Evolutionary conservation across 2,329 filamentous ascomycete species (phyloP).

Genomic region (Didymella sp.): DNA sequence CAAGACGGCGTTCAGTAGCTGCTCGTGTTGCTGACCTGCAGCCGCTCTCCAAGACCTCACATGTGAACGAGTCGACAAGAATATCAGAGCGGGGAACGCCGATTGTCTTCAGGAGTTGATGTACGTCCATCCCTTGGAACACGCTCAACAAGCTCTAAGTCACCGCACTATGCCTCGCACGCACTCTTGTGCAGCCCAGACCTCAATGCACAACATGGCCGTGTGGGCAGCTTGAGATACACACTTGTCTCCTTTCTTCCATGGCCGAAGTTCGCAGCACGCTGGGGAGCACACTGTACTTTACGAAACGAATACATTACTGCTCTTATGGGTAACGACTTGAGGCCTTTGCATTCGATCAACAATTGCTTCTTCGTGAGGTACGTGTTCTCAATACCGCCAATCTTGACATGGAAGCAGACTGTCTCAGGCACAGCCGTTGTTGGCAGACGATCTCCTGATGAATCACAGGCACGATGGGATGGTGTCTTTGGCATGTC

Average conservation of each 20-base stretch:
- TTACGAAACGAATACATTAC: too few species aligned
- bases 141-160: constrained; percentile 2
- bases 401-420: neutral
- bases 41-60: constrained; percentile 1
- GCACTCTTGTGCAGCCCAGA: constrained; percentile 7
- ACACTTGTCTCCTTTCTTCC: neutral
- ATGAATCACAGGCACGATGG: neutral
- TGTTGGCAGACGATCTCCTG: neutral
- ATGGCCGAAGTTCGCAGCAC: neutral
- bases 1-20: neutral
- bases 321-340: neutral
- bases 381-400: neutral
- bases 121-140: constrained; percentile 14
- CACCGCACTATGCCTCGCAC: constrained; percentile 7
- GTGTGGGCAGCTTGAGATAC: neutral
- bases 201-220: constrained; percentile 10
- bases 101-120: neutral
- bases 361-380: neutral
- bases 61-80: neutral
- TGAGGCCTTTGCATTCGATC: neutral
- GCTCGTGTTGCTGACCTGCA: constrained; percentile 10
- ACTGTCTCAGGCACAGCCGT: constrained; percentile 4
- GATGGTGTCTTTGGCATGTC: neutral
- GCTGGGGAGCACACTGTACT: neutral
- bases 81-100: neutral